Conservation (phyloP, 148 eudicot genomes). For the Rhododendron mucronatum region DNA sequence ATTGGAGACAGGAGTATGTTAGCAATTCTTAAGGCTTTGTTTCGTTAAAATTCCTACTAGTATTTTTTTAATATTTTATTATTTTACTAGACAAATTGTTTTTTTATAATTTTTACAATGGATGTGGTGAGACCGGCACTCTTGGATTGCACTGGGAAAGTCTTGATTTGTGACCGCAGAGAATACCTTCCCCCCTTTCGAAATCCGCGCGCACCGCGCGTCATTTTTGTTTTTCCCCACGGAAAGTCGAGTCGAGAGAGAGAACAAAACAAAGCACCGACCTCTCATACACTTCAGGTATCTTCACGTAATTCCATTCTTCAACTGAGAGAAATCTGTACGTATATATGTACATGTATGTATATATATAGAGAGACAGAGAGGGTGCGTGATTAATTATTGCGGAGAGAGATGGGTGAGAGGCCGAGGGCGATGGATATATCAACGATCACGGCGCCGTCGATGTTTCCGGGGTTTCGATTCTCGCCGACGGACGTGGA, state of each 20-base stretch:
- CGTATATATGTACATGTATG: background rate
- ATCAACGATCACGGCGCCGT: slow-evolving; percentile 51
- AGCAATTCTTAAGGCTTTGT: no score
- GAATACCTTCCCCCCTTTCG: background rate
- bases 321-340: background rate
- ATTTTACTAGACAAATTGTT: accelerated
- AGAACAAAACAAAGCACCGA: background rate
- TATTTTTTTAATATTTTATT: no score
- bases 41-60: no score
- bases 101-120: no score
- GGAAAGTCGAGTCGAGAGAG: background rate
- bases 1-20: no score
- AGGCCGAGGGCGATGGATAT: slow-evolving; percentile 38
- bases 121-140: background rate
- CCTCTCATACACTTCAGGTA: background rate
- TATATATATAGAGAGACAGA: no score
- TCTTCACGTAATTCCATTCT: background rate
- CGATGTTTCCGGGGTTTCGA: slow-evolving; percentile 67
- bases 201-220: background rate
- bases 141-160: background rate
- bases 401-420: slow-evolving; percentile 3
- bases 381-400: background rate
- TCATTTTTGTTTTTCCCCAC: background rate
- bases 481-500: slow-evolving; percentile 79
- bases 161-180: background rate